Evolutionary conservation across 352 stramenopile species (phyloP), one percentile per base, ranked within the genome.

Genomic region (Pythium aristosporum): DNA sequence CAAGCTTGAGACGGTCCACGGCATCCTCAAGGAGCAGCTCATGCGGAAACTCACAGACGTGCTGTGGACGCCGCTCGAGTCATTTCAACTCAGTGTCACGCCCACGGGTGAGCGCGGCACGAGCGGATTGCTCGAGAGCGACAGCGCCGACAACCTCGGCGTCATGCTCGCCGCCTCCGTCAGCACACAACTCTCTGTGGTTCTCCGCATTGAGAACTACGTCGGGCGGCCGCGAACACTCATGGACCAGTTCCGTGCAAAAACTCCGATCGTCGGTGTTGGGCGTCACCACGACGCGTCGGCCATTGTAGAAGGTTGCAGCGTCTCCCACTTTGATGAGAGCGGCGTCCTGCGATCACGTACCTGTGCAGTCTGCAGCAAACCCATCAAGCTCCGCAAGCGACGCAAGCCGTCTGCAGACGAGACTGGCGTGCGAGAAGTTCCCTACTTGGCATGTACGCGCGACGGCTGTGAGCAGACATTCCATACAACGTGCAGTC

Each of bases 1-100:
- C 20, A 88, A 87, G 41, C 70, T 91, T n/a, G 84, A 92, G 80
- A 89, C 84, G 3, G 76, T 81, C n/a, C 82, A 91, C 57, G 78
- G 76, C 2, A 73, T 91, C 25, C 63, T 90, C 23, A 78, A 78
- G 15, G 80, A 89, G 20, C 58, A 66, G 11, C 76, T 92, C n/a
- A 59, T 67, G n/a, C 71, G 73, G 0, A 72, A 73, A 20, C 73
- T 92, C 28, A 86, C 72, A 3, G 79, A 83, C 16, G 32, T 88
- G 21, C 67, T 92, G 13, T 63, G 69, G 61, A 80, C 72, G 16
- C 69, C 80, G 15, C 68, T 90, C 15, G 74, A 85, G 20, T 62
- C 77, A 0, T 87, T 87, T 39, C 62, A 80, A 0, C 61, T 92
- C 10, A 58, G 56, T 25, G 54, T 80, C 5, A 78, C 36, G 1